Base-by-base conservation (phyloP, 345 rosid species). In the Citrus australasica region DNA sequence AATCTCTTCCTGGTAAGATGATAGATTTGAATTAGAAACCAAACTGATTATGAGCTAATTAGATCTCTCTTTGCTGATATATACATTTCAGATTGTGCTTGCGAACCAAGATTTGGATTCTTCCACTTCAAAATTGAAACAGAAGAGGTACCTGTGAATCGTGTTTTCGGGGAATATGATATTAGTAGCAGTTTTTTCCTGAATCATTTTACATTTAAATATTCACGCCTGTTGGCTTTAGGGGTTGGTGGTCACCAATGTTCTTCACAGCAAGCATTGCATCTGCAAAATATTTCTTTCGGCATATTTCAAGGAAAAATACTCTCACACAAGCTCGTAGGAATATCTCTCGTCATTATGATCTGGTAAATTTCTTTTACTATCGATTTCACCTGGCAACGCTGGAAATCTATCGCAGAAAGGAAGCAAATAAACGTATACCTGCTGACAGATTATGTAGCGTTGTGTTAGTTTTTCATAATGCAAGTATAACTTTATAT, bases 211-310 rank as follows among this genome's bases (percentile, higher is more conserved):
- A 64, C 35, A 27, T 46, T 17, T 14, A 24, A 22, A 9, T 58
- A 76, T 60, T 64, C 22, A 24, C n/a, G 1, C 19, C 58, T 55
- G 19, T 71, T 71, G 79, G 30, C 72, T 55, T n/a, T 53, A 95
- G 99, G 87, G 99, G 99, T 53, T 93, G 99, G 99, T 95, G 99
- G 99, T 93, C 96, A 13, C 99, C 98, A 27, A 64, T 89, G 86
- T 76, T 95, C 60, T 76, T 91, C 60, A 91, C 98, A 6, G 96
- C 98, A 1, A 85, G 92, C 74, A 76, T 93, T 73, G 85, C 96
- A 68, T 93, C 96, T 22, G 93, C 97, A 69, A 92, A 93, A 80
- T 89, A 92, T 70, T 95, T 93, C 83, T 77, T 89, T 42, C 90
- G 79, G 83, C 99, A 93, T 83, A 85, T 90, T 24, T 88, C 88